Evolutionary conservation across 1,284 basidiomycete genomes (phyloP), one percentile per base, ranked within the genome.

Genomic region (Moesziomyces sp.): DNA sequence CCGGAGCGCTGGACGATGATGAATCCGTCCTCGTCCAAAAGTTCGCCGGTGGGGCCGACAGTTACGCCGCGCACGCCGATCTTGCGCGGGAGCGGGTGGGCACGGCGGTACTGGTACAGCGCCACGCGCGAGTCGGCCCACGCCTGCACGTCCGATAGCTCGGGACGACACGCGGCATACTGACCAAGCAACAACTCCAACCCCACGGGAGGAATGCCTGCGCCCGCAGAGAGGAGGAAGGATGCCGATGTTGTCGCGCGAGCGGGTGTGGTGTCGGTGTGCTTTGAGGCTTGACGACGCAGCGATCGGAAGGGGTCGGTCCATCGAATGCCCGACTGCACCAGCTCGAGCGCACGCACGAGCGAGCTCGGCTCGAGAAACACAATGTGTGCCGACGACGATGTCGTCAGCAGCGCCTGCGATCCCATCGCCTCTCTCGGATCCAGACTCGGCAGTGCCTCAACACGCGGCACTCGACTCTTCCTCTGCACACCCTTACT

Each of bases 1-100:
- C 72, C 74, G 30, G 79, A 78, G 18, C 73, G 58, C 47, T 82
- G 80, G 38, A 83, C 82, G 49, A 83, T 83, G 51, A 71, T 79
- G 60, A 83, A 83, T 14, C 82, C 82, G 51, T 83, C 82, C 46
- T 67, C 74, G 63, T 83, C 82, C 23, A 83, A 61, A 8, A 83
- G 57, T 52, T 83, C 81, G 54, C 82, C 82, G 8, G 74, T 57
- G 13, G 80, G 66, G 16, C 82, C 82, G 45, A 80, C 58, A 26
- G 67, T 71, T 21, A 80, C 81, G 19, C 73, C 80, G 38, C 77
- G 55, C 19, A 83, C 81, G 44, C 79, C 78, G 14, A 76, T 60
- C 26, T 64, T 59, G 8, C 77, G 69, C 7, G 77, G 62, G 21
- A 60, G 62, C 40, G 81, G 82, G 56, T 83, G 64, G n/a, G 66